These are phyloP conservation scores for Aureobasidium sp. DNA, from an alignment of 2,329 filamentous ascomycete genomes.

Conservation along the genomic window DNA sequence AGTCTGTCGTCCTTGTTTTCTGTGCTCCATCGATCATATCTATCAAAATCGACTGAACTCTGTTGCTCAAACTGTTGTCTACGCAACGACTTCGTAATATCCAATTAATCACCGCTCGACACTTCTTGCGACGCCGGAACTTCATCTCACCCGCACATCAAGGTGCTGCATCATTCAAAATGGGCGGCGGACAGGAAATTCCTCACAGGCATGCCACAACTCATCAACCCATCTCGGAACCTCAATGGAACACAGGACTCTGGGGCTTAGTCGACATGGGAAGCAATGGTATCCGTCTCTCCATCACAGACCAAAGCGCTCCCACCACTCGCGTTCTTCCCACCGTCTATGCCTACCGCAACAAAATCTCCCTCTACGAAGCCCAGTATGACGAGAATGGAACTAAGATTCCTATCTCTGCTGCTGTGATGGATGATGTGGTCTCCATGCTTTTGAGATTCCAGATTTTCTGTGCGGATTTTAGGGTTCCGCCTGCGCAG, in stretches of 20 bases:
- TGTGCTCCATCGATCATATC: not conserved
- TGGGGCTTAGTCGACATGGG: conserved; percentile 16
- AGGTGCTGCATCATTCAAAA: not conserved
- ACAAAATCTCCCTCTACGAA: conserved; percentile 76
- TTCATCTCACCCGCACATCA: not conserved
- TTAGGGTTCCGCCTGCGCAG: conserved; percentile 54
- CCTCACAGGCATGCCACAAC: not conserved
- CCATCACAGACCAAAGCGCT: conserved; percentile 66
- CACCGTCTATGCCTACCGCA: conserved; percentile 68
- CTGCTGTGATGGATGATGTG: conserved; percentile 52
- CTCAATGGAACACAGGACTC: conserved; percentile 13
- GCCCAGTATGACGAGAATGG: conserved; percentile 44
- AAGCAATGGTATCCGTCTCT: conserved; percentile 80
- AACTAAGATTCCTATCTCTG: conserved; percentile 41
- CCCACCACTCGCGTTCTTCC: conserved; percentile 59
- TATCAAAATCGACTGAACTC: not conserved
- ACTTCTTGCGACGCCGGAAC: not conserved
- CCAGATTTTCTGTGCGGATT: conserved; percentile 56
- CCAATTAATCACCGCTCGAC: not conserved
- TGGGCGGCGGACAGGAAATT: conserved; percentile 5
- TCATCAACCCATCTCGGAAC: not conserved
- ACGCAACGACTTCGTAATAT: not conserved
- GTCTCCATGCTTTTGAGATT: conserved; percentile 59
- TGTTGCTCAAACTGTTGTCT: not conserved
- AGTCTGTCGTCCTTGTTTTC: not conserved